Percentiles rank a stretch among this genome's conserved stretches.
Evolutionary conservation across 768 basidiomycete genomes (phyloP).

Genomic region (Rhodotorula sphaerocarpa): DNA sequence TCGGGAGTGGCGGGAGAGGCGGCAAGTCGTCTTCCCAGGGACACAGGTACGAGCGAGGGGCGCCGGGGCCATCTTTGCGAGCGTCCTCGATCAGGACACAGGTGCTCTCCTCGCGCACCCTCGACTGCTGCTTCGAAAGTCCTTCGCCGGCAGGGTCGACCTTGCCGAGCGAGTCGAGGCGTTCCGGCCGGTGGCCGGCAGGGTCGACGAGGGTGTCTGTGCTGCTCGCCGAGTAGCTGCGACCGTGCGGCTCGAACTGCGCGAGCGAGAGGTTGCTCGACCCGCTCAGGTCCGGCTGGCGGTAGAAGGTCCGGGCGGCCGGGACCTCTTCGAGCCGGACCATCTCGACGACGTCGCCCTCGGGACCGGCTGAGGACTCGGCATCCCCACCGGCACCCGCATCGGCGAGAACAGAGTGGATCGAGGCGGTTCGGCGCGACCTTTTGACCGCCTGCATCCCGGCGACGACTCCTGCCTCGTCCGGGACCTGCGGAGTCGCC

Average conservation of each 20-base stretch:
- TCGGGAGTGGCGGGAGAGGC: too few relatives aligned
- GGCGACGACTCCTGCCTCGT: too few relatives aligned
- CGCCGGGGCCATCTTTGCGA: too few relatives aligned
- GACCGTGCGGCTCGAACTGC: not conserved
- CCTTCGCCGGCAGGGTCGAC: too few relatives aligned
- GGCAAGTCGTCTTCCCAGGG: constrained; percentile 11
- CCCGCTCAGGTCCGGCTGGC: not conserved
- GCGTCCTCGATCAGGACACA: not conserved
- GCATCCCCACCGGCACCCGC: not conserved
- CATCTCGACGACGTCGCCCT: not conserved
- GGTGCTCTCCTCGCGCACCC: too few relatives aligned
- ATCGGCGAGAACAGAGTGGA: constrained; percentile 1
- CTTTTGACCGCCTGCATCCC: too few relatives aligned
- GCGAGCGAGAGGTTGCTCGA: not conserved
- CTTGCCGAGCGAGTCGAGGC: not conserved
- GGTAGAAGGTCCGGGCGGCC: not conserved
- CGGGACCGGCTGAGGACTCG: not conserved
- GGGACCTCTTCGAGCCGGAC: not conserved
- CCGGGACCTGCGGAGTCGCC: not conserved
- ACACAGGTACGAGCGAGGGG: constrained; percentile 24
- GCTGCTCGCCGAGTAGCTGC: too few relatives aligned
- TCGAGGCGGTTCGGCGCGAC: constrained; percentile 8
- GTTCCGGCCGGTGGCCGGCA: not conserved
- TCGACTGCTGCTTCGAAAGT: too few relatives aligned
- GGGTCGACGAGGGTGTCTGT: not conserved